These are phyloP conservation scores for Coemansia sp. DNA, from an alignment of 192 early-diverging fungal genomes.

Conservation along the genomic window DNA sequence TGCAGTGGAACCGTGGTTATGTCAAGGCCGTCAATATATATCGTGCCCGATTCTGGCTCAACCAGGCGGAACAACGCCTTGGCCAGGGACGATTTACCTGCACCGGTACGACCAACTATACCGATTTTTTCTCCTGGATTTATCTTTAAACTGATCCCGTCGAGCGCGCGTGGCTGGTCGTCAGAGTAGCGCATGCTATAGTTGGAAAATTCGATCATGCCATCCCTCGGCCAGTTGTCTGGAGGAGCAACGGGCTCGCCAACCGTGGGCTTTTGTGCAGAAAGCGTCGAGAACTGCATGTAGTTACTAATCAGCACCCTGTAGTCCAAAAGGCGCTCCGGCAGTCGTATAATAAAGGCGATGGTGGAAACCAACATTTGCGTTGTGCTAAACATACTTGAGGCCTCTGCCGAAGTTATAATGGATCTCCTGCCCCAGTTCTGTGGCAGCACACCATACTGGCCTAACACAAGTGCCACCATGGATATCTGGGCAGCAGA, in stretches of 20 bases:
- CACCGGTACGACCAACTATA: slow-evolving; percentile 57
- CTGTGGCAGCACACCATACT: not conserved
- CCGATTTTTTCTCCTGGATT: slow-evolving; percentile 55
- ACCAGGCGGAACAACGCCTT: slow-evolving; percentile 60
- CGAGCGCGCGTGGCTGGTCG: slow-evolving; percentile 22
- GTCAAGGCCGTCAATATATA: slow-evolving; percentile 56
- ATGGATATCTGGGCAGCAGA: not conserved
- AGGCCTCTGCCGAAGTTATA: slow-evolving; percentile 1
- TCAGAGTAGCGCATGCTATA: slow-evolving; percentile 44
- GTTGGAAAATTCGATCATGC: slow-evolving; percentile 33
- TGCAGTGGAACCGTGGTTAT: slow-evolving; percentile 38
- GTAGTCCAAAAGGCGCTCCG: slow-evolving; percentile 42
- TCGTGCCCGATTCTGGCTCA: slow-evolving; percentile 22
- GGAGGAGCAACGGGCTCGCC: slow-evolving; percentile 1
- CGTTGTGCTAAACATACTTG: not conserved
- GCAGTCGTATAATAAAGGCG: not conserved
- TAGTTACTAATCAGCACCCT: slow-evolving; percentile 79
- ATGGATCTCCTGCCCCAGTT: not conserved
- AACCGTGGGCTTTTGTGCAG: too few relatives aligned
- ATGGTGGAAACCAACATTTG: not conserved
- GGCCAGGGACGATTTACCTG: slow-evolving; percentile 58
- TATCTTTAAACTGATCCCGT: slow-evolving; percentile 27
- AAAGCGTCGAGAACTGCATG: too few relatives aligned
- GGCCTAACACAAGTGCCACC: not conserved
- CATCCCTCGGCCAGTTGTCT: slow-evolving; percentile 36